These are phyloP conservation scores for Panellus pusillus DNA, from an alignment of 768 basidiomycete species.

Conservation along the genomic window DNA sequence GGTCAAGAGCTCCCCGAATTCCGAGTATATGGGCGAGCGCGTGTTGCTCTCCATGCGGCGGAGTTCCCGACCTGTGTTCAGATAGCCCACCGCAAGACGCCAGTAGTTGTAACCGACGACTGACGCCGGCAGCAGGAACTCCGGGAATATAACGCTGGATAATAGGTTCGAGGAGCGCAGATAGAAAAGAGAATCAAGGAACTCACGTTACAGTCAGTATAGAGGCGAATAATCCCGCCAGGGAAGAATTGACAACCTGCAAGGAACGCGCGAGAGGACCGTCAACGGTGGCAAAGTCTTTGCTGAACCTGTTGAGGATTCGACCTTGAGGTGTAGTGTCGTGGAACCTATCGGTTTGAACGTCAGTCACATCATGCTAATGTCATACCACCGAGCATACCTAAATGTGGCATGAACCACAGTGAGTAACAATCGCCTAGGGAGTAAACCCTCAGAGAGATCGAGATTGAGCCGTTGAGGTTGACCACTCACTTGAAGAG, in stretches of 20 bases:
- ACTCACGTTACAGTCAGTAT: slow-evolving; percentile 30
- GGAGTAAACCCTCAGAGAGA: too few relatives aligned
- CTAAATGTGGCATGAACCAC: slow-evolving; percentile 83
- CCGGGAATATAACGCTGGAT: slow-evolving; percentile 1
- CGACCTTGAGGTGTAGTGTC: slow-evolving; percentile 79
- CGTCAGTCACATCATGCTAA: too few relatives aligned
- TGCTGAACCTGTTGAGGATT: slow-evolving; percentile 74
- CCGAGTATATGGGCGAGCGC: slow-evolving; percentile 69
- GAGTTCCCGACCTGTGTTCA: slow-evolving; percentile 1
- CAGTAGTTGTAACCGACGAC: not conserved
- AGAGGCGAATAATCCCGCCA: slow-evolving; percentile 74
- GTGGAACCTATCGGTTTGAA: slow-evolving; percentile 25
- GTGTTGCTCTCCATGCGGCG: slow-evolving; percentile 6
- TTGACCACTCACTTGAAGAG: slow-evolving; percentile 28
- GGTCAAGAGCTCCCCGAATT: slow-evolving; percentile 79
- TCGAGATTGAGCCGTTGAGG: too few relatives aligned
- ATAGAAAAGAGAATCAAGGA: not conserved
- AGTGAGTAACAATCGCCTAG: slow-evolving; percentile 51
- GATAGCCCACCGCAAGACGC: not conserved
- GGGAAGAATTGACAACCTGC: slow-evolving; percentile 71
- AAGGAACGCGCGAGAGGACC: slow-evolving; percentile 64
- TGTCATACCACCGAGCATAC: too few relatives aligned
- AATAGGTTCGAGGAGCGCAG: too few relatives aligned
- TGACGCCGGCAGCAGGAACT: not conserved
- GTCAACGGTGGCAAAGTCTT: slow-evolving; percentile 86